phyloP scores from a whole-genome alignment of 1,284 basidiomycete genomes.

The Ustilago tritici region DNA sequence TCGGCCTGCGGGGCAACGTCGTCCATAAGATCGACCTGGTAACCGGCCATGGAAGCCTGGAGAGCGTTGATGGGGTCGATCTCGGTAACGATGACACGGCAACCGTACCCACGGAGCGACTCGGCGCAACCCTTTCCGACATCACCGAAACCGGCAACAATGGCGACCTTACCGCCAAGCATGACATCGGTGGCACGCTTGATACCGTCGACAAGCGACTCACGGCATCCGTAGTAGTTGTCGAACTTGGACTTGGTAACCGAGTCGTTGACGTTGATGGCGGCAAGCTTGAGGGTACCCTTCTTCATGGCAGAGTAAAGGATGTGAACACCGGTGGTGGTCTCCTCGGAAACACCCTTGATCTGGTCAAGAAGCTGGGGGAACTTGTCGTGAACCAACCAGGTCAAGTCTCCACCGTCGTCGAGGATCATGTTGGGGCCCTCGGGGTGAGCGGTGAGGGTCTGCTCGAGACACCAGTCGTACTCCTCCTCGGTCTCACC shows the following conservation, averaged over 20 bases:
- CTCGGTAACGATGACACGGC: slow-evolving; percentile 95
- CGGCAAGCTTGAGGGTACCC: slow-evolving; percentile 94
- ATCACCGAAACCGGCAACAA: slow-evolving; percentile 98
- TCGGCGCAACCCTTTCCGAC: slow-evolving; percentile 99
- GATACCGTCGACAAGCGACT: slow-evolving; percentile 99
- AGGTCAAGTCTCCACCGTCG: slow-evolving; percentile 97
- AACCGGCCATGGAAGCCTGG: slow-evolving; percentile 99
- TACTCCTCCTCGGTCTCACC: slow-evolving; percentile 99
- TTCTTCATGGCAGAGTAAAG: slow-evolving; percentile 97
- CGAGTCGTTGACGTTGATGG: slow-evolving; percentile 95
- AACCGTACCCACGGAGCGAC: slow-evolving; percentile 94
- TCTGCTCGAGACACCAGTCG: slow-evolving; percentile 93
- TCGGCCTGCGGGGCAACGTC: slow-evolving; percentile 89
- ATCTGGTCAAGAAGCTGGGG: slow-evolving; percentile 67
- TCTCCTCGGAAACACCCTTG: slow-evolving; percentile 97
- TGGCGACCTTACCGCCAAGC: slow-evolving; percentile 98
- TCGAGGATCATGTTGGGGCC: slow-evolving; percentile 99
- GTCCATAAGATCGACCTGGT: slow-evolving; percentile 99
- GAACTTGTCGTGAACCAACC: slow-evolving; percentile 89
- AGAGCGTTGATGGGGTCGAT: slow-evolving; percentile 99
- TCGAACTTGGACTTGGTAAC: slow-evolving; percentile 99
- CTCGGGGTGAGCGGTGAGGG: slow-evolving; percentile 84
- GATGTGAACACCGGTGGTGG: slow-evolving; percentile 99
- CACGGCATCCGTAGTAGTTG: slow-evolving; percentile 80
- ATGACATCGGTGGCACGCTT: slow-evolving; percentile 99